Base-by-base conservation (phyloP, 1,284 basidiomycete genomes). In the Phellinidium pouzarii region DNA sequence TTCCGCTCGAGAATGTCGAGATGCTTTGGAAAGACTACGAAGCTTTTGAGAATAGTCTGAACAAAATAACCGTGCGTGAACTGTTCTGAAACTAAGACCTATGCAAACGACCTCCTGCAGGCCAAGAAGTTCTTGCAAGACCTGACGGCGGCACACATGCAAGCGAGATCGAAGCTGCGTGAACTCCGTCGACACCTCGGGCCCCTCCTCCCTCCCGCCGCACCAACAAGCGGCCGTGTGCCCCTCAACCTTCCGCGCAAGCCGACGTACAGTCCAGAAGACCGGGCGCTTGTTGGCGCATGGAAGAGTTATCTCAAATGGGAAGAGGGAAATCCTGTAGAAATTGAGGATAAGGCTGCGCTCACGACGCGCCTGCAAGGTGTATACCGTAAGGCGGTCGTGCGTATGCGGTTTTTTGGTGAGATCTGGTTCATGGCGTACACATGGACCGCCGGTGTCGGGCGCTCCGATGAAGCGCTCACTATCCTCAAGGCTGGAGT, bases 361-460 rank as follows among this genome's bases (percentile, higher is more conserved):
- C 67, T 95, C 31, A 76, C 85, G 46, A 75, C 75, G 17, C 80
- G 95, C 27, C 76, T 97, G 5, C 80, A 85, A 58, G 83, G 84
- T 44, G 91, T 93, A 2, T 93, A 96, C 67, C 78, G 85, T 57
- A 94, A 95, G 70, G 91, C 91, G 1, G 74, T 91, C 58, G 84
- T 92, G 60, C 76, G 87, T 56, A 91, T 98, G 89, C 79, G 94
- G 41, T 99, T 92, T 70, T 98, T 88, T 66, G 84, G 91, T 4
- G 96, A 99, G 66, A 84, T 98, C 45, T 97, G 94, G 94, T 94
- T 91, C 66, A 90, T 95, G 79, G 90, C 92, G 1, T 91, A 89
- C 60, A 80, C 75, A 17, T 95, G 91, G 81, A 84, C 84, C 41
- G 73, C 77, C 51, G 78, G 76, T 42, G 71, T 83, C n/a, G 85